A percentile compares a stretch with the other conserved stretches of the same genome.
phyloP scores from a whole-genome alignment of 208 protist species.

The Naegleria lovaniensis region DNA sequence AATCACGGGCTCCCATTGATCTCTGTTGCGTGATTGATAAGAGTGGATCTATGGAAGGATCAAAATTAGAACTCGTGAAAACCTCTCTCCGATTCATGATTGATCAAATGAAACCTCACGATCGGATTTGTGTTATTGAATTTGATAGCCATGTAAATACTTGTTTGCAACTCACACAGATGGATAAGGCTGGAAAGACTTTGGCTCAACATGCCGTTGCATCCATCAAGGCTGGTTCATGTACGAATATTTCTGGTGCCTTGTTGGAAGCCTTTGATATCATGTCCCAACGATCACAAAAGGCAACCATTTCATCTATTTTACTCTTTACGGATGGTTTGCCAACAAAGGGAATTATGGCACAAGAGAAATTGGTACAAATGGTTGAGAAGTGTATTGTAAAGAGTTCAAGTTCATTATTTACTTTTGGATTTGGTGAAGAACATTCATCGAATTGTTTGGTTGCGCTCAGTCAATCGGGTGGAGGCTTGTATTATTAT shows the following conservation, averaged over 20 bases:
- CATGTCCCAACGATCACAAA: not conserved
- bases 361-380: not conserved
- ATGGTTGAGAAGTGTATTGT: not conserved
- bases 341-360: not conserved
- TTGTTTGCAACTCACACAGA: not conserved
- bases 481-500: conserved; percentile 48
- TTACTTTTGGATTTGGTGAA: conserved; percentile 51
- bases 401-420: not conserved
- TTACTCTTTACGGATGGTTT: conserved; percentile 35
- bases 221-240: not conserved
- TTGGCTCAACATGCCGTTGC: conserved; percentile 2
- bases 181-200: not conserved
- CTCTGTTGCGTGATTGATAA: not conserved
- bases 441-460: conserved; percentile 44
- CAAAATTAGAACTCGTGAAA: not conserved
- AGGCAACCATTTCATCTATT: not conserved
- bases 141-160: not conserved
- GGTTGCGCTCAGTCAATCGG: conserved; percentile 20
- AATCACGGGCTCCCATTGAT: not conserved
- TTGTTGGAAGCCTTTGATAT: conserved; percentile 40
- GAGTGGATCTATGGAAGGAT: not conserved
- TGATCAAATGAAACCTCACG: not conserved
- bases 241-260: conserved; percentile 45
- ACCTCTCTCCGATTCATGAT: not conserved
- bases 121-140: not conserved